Conservation (phyloP, 306 rosid genomes). For the Macrotyloma uniflorum region DNA sequence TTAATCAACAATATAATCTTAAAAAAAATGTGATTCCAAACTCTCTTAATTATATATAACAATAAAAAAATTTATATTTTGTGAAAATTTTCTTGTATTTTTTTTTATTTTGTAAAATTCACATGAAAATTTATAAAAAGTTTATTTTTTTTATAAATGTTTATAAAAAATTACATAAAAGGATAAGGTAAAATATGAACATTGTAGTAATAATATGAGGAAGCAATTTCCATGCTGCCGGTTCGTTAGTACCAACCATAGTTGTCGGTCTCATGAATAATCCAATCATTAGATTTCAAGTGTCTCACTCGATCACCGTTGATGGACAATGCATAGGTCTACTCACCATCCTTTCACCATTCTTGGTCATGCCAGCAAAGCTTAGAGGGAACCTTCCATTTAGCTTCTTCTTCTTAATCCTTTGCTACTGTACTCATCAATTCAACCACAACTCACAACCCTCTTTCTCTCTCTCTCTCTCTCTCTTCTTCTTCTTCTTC, state of each 20-base stretch:
- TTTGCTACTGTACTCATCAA: background rate
- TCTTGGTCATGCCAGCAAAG: conserved; percentile 36
- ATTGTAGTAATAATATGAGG: too few species aligned
- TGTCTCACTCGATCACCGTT: background rate
- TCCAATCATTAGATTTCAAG: background rate
- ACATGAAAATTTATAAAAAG: too few species aligned
- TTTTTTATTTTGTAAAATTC: too few species aligned
- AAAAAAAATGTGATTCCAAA: too few species aligned
- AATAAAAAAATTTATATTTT: too few species aligned
- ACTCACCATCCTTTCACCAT: background rate
- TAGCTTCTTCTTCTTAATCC: background rate
- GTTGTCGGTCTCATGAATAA: background rate
- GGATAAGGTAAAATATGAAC: too few species aligned
- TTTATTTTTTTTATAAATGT: too few species aligned
- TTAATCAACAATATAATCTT: too few species aligned
- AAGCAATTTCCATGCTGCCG: background rate
- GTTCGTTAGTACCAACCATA: conserved; percentile 8
- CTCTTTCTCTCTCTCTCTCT: background rate
- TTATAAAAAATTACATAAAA: too few species aligned
- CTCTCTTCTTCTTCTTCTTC: background rate
- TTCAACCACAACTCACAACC: background rate
- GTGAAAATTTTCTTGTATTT: too few species aligned
- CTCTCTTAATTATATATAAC: too few species aligned
- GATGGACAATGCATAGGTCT: conserved; percentile 47
- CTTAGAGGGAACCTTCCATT: conserved; percentile 27